Evolutionary conservation across 2,329 filamentous ascomycete genomes (phyloP), one percentile per base, ranked within the genome.

Genomic region (Talaromyces islandicus): DNA sequence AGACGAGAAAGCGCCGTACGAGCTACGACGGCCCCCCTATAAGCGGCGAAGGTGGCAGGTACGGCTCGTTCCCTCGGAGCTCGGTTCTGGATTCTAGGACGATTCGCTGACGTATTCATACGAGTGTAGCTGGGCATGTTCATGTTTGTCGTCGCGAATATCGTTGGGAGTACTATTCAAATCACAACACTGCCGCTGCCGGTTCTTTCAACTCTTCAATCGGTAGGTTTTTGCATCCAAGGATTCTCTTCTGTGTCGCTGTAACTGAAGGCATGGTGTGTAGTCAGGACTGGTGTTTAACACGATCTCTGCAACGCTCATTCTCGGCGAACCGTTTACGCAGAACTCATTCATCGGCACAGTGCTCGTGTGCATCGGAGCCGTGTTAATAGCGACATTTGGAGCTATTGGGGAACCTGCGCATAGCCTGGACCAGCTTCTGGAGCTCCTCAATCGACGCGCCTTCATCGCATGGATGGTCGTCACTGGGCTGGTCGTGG

Each of bases 141-240:
- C 71, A 94, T 99, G 87, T 99, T 99, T 77, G 87, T 99, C 66
- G 82, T 96, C 66, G 91, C 94, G 64, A 99, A 99, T 73, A 83
- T 99, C 59, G 83, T 97, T 59, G 94, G 94, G 62, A 97, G 92
- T 77, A 93, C 91, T 41, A 94, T 99, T 61, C 94, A 99, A 77
- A 97, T 99, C 72, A 97, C 94, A 30, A 97, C 93, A 0, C 82
- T 99, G 51, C 94, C 94, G 17, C 81, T 99, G 24, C 94, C 94
- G 21, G 92, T 99, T 6, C 84, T 99, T 35, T 97, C 93, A 60
- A 97, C 94, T 1, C 81, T 99, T 41, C 94, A 99, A 78, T 93
- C 93, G 19, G 81, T 83, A 74, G 67, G 78, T 50, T 29, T n/a
- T 55, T 43, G 12, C 14, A 1, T 43, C 14, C 25, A 21, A 32